A percentile compares a stretch with the other conserved stretches of the same genome.
Evolutionary conservation across 768 basidiomycete species (phyloP).

Genomic region (Xanthoconium stramineum): DNA sequence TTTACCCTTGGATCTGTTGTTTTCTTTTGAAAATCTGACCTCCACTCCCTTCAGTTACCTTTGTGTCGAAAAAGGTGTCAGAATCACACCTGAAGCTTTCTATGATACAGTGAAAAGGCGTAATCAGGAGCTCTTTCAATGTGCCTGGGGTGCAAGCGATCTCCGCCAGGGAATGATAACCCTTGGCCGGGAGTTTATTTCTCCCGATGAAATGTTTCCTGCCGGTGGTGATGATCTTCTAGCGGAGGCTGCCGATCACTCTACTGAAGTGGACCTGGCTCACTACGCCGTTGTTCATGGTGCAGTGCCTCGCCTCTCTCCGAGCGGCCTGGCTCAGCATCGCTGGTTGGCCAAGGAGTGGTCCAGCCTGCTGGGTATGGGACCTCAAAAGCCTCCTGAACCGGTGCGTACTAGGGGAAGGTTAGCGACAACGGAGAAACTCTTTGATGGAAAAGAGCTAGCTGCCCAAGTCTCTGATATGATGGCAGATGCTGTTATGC

Average conservation of each 20-base stretch:
- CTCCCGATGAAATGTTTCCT: neutral
- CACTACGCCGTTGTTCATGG: neutral
- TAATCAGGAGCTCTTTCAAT: neutral
- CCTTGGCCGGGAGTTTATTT: neutral
- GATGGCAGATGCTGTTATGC: no score
- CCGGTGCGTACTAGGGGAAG: neutral
- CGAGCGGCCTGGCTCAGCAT: neutral
- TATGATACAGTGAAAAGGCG: neutral
- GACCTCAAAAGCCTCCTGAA: neutral
- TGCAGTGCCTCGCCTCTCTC: neutral
- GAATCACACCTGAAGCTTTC: neutral
- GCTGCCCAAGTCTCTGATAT: no score
- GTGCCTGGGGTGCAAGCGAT: neutral
- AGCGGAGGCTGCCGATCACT: neutral
- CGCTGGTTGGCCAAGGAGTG: constrained; percentile 8
- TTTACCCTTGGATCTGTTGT: neutral
- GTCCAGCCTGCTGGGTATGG: neutral
- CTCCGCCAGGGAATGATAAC: neutral
- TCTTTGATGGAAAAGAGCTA: neutral
- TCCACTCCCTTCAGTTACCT: neutral
- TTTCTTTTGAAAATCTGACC: neutral
- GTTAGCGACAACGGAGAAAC: neutral
- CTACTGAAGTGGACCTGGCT: neutral
- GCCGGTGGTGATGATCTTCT: neutral
- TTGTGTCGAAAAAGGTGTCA: neutral